phyloP scores from a whole-genome alignment of 805 yeast species.

The Pichia phayaonensis region DNA sequence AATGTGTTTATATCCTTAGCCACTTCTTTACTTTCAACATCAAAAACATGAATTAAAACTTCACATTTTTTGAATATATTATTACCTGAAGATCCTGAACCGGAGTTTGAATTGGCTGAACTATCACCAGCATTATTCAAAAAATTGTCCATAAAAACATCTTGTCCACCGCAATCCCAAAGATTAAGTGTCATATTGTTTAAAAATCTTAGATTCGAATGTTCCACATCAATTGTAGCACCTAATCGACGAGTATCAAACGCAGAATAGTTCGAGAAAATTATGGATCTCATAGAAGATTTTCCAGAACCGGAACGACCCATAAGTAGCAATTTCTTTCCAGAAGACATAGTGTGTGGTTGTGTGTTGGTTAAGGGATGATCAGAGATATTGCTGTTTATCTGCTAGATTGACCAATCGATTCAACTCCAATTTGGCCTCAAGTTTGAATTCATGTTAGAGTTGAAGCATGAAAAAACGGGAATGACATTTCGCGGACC shows the following conservation, averaged over 20 bases:
- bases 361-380: neutral
- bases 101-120: slow-evolving; percentile 34
- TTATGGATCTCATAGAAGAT: slow-evolving; percentile 94
- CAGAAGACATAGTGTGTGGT: slow-evolving; percentile 18
- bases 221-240: slow-evolving; percentile 98
- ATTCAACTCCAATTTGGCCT: no score
- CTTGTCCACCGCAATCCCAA: slow-evolving; percentile 99
- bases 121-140: slow-evolving; percentile 22
- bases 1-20: slow-evolving; percentile 91
- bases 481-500: neutral
- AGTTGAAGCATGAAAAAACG: neutral
- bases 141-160: slow-evolving; percentile 92
- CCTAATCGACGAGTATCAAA: slow-evolving; percentile 93
- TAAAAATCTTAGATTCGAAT: slow-evolving; percentile 83
- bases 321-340: slow-evolving; percentile 61
- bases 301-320: slow-evolving; percentile 98
- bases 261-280: slow-evolving; percentile 92
- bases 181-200: slow-evolving; percentile 92
- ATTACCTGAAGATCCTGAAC: slow-evolving; percentile 20
- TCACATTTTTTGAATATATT: slow-evolving; percentile 94
- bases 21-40: slow-evolving; percentile 87
- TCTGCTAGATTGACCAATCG: neutral
- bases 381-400: no score
- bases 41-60: slow-evolving; percentile 92
- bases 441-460: neutral